Conservation (phyloP, 345 rosid genomes). For the Turritis glabra region DNA sequence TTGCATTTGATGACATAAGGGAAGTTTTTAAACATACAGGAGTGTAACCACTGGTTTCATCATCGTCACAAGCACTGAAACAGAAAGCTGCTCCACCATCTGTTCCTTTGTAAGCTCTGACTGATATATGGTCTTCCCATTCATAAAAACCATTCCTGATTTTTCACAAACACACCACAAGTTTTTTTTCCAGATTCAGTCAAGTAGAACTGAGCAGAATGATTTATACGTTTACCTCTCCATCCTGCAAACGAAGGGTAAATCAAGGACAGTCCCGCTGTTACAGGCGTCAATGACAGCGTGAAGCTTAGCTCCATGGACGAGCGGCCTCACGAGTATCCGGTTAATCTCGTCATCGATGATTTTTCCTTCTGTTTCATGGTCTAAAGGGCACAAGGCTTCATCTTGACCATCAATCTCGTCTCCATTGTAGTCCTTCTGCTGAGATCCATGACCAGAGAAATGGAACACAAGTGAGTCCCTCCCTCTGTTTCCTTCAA, state of each 20-base stretch:
- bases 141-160: conserved; percentile 58
- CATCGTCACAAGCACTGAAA: conserved; percentile 76
- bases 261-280: conserved; percentile 73
- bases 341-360: conserved; percentile 72
- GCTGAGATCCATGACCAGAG: conserved; percentile 80
- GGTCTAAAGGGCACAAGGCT: conserved; percentile 70
- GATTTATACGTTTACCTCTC: conserved; percentile 42
- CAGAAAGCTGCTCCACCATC: conserved; percentile 70
- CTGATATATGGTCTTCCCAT: conserved; percentile 62
- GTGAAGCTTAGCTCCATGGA: conserved; percentile 65
- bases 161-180: background rate
- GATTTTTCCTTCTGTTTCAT: conserved; percentile 66
- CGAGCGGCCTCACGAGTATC: conserved; percentile 70
- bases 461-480: conserved; percentile 82
- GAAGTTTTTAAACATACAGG: conserved; percentile 38
- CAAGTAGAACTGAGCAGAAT: background rate
- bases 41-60: conserved; percentile 54
- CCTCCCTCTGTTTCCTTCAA: conserved; percentile 62
- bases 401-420: conserved; percentile 77
- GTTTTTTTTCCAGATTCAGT: background rate
- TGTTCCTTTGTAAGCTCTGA: conserved; percentile 56
- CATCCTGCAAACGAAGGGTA: conserved; percentile 66
- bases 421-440: conserved; percentile 50
- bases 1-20: background rate
- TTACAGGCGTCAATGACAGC: conserved; percentile 72